Evolutionary conservation across 2,329 filamentous ascomycete species (phyloP).

Genomic region (Cladophialophora chaetospira): DNA sequence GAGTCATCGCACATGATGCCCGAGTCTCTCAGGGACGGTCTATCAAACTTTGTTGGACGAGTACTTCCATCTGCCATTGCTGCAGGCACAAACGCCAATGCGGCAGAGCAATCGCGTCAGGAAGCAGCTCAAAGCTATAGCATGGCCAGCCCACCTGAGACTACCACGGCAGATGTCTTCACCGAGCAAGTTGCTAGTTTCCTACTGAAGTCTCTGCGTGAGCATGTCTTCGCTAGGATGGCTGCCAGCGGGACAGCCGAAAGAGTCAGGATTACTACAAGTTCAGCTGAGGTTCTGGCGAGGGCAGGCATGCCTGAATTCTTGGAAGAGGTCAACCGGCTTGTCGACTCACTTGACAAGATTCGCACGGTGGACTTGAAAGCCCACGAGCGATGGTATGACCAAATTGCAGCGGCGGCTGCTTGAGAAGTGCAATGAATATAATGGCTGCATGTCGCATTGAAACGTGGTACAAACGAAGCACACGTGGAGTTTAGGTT

Average conservation of each 20-base stretch:
- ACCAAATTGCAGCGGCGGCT: slow-evolving; percentile 45
- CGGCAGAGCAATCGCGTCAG: slow-evolving; percentile 39
- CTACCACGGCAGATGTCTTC: slow-evolving; percentile 46
- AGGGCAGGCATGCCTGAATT: slow-evolving; percentile 65
- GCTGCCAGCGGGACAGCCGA: slow-evolving; percentile 63
- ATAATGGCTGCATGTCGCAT: not conserved
- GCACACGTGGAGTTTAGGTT: not conserved
- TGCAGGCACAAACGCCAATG: slow-evolving; percentile 36
- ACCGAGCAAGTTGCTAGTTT: slow-evolving; percentile 64
- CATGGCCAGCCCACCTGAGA: slow-evolving; percentile 39
- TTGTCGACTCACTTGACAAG: slow-evolving; percentile 60
- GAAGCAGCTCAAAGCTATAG: slow-evolving; percentile 24
- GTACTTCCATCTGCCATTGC: slow-evolving; percentile 58
- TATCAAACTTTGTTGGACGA: slow-evolving; percentile 51
- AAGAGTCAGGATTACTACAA: slow-evolving; percentile 58
- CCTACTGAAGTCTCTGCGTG: slow-evolving; percentile 60
- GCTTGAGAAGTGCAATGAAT: not conserved
- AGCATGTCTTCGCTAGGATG: slow-evolving; percentile 57
- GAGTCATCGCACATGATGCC: slow-evolving; percentile 54
- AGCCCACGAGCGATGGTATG: slow-evolving; percentile 60
- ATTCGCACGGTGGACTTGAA: slow-evolving; percentile 62
- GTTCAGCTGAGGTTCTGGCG: slow-evolving; percentile 61
- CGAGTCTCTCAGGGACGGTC: slow-evolving; percentile 45
- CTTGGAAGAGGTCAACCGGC: slow-evolving; percentile 58
- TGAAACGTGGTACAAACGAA: not conserved